phyloP scores from a whole-genome alignment of 1,284 basidiomycete genomes.

The Meira nashicola region DNA sequence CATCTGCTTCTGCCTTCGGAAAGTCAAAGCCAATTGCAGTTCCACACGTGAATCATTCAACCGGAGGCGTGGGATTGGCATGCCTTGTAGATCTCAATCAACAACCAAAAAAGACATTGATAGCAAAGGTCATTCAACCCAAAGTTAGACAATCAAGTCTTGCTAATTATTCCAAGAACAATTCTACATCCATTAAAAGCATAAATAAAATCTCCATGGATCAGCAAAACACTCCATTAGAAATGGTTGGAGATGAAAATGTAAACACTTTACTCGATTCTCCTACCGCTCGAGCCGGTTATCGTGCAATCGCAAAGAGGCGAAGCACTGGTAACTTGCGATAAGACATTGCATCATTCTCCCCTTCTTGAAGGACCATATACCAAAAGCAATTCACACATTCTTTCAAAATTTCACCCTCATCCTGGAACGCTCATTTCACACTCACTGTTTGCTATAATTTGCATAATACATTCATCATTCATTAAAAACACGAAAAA shows the following conservation, averaged over 20 bases:
- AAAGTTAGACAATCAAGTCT: neutral
- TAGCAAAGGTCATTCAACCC: no score
- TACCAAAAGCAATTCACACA: neutral
- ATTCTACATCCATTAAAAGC: neutral
- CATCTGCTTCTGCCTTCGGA: no score
- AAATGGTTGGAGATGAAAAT: neutral
- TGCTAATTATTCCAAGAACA: neutral
- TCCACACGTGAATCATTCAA: no score
- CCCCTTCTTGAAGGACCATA: no score
- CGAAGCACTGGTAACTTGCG: no score
- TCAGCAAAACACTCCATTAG: no score
- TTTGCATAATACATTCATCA: neutral
- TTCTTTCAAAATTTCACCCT: neutral
- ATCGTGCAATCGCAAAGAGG: no score
- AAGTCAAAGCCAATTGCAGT: no score
- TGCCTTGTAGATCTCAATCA: neutral
- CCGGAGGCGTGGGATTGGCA: neutral
- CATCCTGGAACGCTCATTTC: neutral
- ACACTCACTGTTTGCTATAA: neutral
- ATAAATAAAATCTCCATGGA: neutral
- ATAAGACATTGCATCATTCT: no score
- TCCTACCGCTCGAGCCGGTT: neutral
- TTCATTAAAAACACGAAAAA: no score
- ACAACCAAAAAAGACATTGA: neutral
- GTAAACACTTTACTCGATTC: neutral